Base-by-base conservation (phyloP, 345 rosid species). In the Lagerstroemia speciosa region DNA sequence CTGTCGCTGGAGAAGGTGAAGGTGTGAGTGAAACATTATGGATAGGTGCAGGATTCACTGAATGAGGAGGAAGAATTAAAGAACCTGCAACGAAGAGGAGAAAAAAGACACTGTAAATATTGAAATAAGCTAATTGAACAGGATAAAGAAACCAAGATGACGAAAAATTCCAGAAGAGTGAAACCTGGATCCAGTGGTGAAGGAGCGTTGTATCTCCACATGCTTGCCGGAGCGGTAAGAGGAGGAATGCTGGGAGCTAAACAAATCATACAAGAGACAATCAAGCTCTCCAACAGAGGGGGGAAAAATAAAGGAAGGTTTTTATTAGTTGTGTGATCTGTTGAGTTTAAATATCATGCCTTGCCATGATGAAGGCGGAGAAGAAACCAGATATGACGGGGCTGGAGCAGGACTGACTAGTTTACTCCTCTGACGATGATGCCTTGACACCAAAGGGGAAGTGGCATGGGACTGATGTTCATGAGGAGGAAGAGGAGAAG, bases 141-240 rank as follows among this genome's bases (percentile, higher is more conserved):
- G 29, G 50, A 45, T 3, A 27, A 11, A 30, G 15, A 27, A 20
- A 14, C 60, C 33, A 3, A 27, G 34, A 12, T 58, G 63, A 58
- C 14, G 9, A 3, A 58, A 30, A 58, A 41, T 53, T 70, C 43
- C 52, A 36, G 46, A 63, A 68, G 32, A 37, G n/a, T 38, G 55
- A 61, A 76, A 87, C 92, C 89, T 80, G 76, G 83, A 73, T 73
- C 45, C 57, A 55, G 53, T 26, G 93, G 80, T 67, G 90, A 71
- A 79, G 81, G 70, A 80, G 84, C 81, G 82, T 78, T 31, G 73
- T 75, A 80, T 68, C 70, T 68, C 69, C 12, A 71, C 71, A 69
- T 71, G 66, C 67, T 74, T 64, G 60, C 45, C 52, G 87, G 84
- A 72, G 58, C 65, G 65, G 69, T 67, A 66, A 75, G 69, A 22